A percentile compares a stretch with the other conserved stretches of the same genome.
phyloP scores from a whole-genome alignment of 805 yeast genomes.

The Wickerhamiella kazuoi region DNA sequence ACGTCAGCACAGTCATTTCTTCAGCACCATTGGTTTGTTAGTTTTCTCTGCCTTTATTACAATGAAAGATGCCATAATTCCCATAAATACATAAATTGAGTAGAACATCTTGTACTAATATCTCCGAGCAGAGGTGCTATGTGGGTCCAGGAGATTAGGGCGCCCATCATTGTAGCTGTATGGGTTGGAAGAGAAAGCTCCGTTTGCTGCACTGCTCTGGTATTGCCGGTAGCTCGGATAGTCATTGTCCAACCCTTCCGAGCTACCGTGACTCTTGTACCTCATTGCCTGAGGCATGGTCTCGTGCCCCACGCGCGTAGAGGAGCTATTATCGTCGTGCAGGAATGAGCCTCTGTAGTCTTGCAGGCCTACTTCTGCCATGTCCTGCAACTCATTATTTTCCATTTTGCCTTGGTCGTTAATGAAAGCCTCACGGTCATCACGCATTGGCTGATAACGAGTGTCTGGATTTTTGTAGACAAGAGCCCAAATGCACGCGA shows the following conservation, averaged over 20 bases:
- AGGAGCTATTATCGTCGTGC: slow-evolving; percentile 7
- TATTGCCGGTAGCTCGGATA: slow-evolving; percentile 1
- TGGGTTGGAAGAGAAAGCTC: background rate
- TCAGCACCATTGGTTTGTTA: no score
- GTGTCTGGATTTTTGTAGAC: slow-evolving; percentile 85
- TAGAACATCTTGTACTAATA: no score
- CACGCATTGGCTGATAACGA: slow-evolving; percentile 89
- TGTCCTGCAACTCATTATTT: slow-evolving; percentile 50
- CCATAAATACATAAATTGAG: no score
- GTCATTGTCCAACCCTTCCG: background rate
- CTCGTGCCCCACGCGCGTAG: background rate
- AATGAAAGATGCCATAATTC: no score
- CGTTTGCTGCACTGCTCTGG: background rate
- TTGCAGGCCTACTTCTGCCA: slow-evolving; percentile 36
- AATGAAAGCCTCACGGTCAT: slow-evolving; percentile 81
- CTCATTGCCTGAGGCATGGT: background rate
- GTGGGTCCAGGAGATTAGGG: background rate
- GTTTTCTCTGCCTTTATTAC: no score
- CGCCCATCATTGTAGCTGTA: background rate
- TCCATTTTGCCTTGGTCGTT: slow-evolving; percentile 15
- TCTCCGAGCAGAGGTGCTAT: background rate
- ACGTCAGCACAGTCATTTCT: no score
- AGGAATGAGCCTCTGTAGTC: slow-evolving; percentile 17
- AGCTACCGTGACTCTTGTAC: background rate
- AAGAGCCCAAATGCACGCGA: slow-evolving; percentile 72